Evolutionary conservation across 1,139 yeast genomes (phyloP).

Genomic region (Citeromyces siamensis): DNA sequence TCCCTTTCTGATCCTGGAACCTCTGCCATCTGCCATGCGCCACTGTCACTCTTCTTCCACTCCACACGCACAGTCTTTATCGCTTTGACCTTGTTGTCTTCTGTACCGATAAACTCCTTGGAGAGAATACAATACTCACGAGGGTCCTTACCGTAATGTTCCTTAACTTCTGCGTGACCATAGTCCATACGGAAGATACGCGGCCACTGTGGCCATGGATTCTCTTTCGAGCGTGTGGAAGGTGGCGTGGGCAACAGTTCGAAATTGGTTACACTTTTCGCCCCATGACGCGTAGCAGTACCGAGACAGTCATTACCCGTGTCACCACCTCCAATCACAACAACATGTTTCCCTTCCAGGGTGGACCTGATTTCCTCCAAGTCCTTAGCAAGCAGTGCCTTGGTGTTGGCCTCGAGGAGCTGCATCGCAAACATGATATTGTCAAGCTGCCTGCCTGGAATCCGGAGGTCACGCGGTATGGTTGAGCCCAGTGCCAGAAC

Average conservation of each 20-base stretch:
- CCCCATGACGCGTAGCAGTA: constrained; percentile 95
- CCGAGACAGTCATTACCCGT: constrained; percentile 99
- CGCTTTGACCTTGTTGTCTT: constrained; percentile 85
- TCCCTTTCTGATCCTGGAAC: constrained; percentile 90
- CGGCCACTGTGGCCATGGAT: constrained; percentile 99
- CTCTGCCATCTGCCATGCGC: constrained; percentile 99
- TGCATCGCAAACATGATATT: constrained; percentile 95
- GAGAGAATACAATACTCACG: constrained; percentile 93
- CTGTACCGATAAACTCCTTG: constrained; percentile 92
- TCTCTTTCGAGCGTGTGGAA: constrained; percentile 74
- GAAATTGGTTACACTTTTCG: constrained; percentile 89
- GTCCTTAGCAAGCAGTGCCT: constrained; percentile 75
- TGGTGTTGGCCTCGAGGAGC: constrained; percentile 76
- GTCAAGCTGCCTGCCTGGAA: constrained; percentile 86
- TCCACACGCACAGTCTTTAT: constrained; percentile 94
- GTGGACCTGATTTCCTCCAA: constrained; percentile 64
- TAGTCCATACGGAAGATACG: constrained; percentile 95
- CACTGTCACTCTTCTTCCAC: constrained; percentile 92
- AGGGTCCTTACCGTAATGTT: constrained; percentile 95
- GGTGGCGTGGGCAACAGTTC: constrained; percentile 94
- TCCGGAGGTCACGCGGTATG: constrained; percentile 87
- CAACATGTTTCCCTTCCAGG: constrained; percentile 77
- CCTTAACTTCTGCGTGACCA: constrained; percentile 92
- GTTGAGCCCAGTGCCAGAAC: constrained; percentile 94
- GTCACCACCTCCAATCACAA: constrained; percentile 99